Base-by-base conservation (phyloP, 2,329 filamentous ascomycete genomes). In the Dothidotthia symphoricarpi region DNA sequence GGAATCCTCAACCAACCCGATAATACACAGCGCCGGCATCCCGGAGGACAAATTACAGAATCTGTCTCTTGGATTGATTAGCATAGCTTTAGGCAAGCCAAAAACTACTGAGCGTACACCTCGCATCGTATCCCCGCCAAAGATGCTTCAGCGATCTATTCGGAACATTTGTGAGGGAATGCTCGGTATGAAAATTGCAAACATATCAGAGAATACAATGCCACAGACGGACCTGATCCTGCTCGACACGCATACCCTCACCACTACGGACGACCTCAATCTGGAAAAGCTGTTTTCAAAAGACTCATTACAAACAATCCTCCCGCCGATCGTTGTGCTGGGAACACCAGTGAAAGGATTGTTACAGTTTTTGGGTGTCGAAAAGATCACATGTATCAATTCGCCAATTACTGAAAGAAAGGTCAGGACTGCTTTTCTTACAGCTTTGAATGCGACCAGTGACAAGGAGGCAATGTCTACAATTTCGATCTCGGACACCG, bases 161-260 rank as follows among this genome's bases (percentile, higher is more conserved):
- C 36, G 28, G 6, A 43, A 40, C 9, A 40, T 43, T n/a, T 43
- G 41, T 17, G 25, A 40, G 25, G 28, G 17, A 8, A 22, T 22
- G n/a, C 29, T 39, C 13, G 41, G 32, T 6, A 43, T 43, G 41
- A 29, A 10, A 12, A 13, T 43, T 15, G 30, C 16, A 6, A 24
- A 39, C 17, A 4, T 24, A 24, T 36, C 13, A n/a, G 6, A 5
- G 12, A 24, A 16, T 15, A 8, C 7, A 28, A 14, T 13, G 2
- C 16, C 35, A 27, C 15, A 28, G 11, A 29, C 27, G 15, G 38
- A 41, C 29, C 16, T 41, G 26, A n/a, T 39, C n/a, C 19, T 41
- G 7, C 6, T 44, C 7, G 41, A 44, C 16, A 29, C 34, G 16
- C 37, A 41, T 38, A 19, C 41, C 14, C 11, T 44, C 16, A 13